Evolutionary conservation across 805 yeast genomes (phyloP), one percentile per base, ranked within the genome.

Genomic region (Sporopachydermia quercuum): DNA sequence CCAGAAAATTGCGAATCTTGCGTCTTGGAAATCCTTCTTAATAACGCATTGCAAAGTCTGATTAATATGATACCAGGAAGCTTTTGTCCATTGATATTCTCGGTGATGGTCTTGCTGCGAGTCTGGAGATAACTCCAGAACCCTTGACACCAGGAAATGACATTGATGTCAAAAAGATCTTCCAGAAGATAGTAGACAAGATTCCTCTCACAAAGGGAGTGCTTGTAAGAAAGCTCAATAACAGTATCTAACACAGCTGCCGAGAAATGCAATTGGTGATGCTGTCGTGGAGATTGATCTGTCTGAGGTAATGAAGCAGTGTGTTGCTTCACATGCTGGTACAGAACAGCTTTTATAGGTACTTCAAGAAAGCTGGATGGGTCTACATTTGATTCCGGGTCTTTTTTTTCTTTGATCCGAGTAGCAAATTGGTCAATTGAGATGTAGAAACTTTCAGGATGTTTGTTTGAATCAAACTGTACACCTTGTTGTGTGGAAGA

Each of bases 31-130:
- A 58, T 44, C 17, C 63, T 43, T 14, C 53, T 45, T 16, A 58
- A 47, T 11, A 58, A 40, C 3, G 58, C 46, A 39, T 60, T 58
- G 38, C 60, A 59, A 5, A 55, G 42, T 11, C 63, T 46, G 19
- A 58, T 56, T 30, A 58, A 37, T 4, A 54, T 55, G 1, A 56
- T 53, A 2, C 63, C 62, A 0, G 62, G 63, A 1, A 52, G 49
- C 36, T 44, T 42, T 2, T 42, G 41, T 4, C 63, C 62, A 8
- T 47, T 43, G 15, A 57, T 39, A 18, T 49, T 43, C 8, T 8
- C 30, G 13, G 30, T 23, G n/a, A 23, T 8, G n/a, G n/a, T 8
- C 8, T 8, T 8, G 13, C n/a, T 8, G n/a, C 62, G 48, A 11
- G 48, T 36, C 14, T 46, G 46, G 37, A 61, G 38, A 41, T 46